A percentile compares a stretch with the other conserved stretches of the same genome.
phyloP scores from a whole-genome alignment of 2,329 filamentous ascomycete genomes.

The Fusarium devonianum region DNA sequence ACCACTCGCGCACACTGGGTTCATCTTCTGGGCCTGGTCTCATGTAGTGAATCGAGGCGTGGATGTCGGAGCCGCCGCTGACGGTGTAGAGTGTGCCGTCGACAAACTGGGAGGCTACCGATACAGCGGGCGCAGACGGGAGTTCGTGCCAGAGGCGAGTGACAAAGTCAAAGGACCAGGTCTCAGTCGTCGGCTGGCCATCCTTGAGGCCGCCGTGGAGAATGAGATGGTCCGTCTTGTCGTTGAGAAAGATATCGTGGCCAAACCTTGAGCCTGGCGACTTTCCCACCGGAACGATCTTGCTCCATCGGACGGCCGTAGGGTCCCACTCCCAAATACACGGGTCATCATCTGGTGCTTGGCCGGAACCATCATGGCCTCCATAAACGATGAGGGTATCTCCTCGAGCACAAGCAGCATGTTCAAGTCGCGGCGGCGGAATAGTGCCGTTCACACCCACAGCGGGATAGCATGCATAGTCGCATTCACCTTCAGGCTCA shows the following conservation, averaged over 20 bases:
- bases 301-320: slow-evolving; percentile 10
- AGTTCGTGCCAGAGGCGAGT: slow-evolving; percentile 20
- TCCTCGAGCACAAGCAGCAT: slow-evolving; percentile 25
- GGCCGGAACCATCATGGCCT: slow-evolving; percentile 7
- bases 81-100: slow-evolving; percentile 26
- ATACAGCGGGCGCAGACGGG: slow-evolving; percentile 9
- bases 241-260: slow-evolving; percentile 27
- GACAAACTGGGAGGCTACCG: slow-evolving; percentile 24
- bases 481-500: slow-evolving; percentile 1
- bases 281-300: slow-evolving; percentile 19
- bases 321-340: slow-evolving; percentile 30
- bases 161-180: slow-evolving; percentile 32
- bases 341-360: slow-evolving; percentile 20
- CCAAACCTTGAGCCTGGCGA: slow-evolving; percentile 5
- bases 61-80: slow-evolving; percentile 22
- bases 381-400: slow-evolving; percentile 23
- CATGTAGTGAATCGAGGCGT: slow-evolving; percentile 27
- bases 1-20: slow-evolving; percentile 6
- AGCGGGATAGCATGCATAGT: slow-evolving; percentile 33
- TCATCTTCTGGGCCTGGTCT: slow-evolving; percentile 12
- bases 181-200: slow-evolving; percentile 3
- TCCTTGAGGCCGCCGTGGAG: slow-evolving; percentile 24
- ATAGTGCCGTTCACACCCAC: slow-evolving; percentile 12
- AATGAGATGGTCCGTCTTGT: slow-evolving; percentile 19
- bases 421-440: slow-evolving; percentile 9